phyloP scores from a whole-genome alignment of 495 filamentous ascomycete species.

The Ascobolus immersus region DNA sequence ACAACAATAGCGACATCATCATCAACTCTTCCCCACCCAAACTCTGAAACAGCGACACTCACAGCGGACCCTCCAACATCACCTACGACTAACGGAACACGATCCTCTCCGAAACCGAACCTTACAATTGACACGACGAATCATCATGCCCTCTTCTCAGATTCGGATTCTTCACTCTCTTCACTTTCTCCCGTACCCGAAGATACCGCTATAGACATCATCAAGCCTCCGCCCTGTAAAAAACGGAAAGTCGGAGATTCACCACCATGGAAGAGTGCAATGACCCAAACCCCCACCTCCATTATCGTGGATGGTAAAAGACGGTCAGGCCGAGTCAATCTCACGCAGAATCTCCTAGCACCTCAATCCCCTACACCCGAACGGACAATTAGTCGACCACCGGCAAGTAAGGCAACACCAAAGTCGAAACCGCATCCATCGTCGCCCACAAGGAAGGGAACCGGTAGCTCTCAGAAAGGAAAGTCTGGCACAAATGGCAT shows the following conservation, averaged over 20 bases:
- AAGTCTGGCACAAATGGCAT: too few species aligned
- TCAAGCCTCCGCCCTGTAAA: slow-evolving; percentile 29
- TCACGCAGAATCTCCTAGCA: slow-evolving; percentile 40
- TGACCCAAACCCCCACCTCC: slow-evolving; percentile 65
- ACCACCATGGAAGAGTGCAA: slow-evolving; percentile 81
- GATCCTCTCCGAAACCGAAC: slow-evolving; percentile 1
- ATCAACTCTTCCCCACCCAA: too few species aligned
- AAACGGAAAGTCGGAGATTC: slow-evolving; percentile 42
- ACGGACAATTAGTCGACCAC: too few species aligned
- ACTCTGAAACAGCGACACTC: background rate
- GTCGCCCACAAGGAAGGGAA: too few species aligned
- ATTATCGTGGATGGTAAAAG: slow-evolving; percentile 59
- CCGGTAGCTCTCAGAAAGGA: too few species aligned
- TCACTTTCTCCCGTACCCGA: too few species aligned
- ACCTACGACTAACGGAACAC: background rate
- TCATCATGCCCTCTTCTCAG: too few species aligned
- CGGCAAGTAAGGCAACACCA: slow-evolving; percentile 27
- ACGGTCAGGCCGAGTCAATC: slow-evolving; percentile 65
- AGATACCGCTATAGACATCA: slow-evolving; percentile 10
- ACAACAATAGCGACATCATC: too few species aligned
- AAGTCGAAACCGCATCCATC: too few species aligned
- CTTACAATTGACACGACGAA: too few species aligned
- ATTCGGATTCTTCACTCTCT: too few species aligned
- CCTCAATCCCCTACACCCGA: too few species aligned
- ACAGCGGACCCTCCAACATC: background rate